These are phyloP conservation scores for Beauveria sp. DNA, from an alignment of 2,329 filamentous ascomycete species.

Conservation along the genomic window DNA sequence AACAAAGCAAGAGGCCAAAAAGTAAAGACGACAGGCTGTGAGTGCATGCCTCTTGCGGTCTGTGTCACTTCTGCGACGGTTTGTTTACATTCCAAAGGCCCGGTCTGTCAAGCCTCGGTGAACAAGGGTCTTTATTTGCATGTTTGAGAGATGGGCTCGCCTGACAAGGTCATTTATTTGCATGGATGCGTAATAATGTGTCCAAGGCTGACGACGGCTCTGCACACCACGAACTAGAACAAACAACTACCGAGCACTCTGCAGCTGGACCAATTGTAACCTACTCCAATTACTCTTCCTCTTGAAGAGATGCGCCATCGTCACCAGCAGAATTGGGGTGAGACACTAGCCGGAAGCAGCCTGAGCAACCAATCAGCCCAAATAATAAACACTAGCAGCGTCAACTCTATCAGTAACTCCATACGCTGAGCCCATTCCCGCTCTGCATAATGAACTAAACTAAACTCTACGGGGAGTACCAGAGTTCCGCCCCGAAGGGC, in stretches of 20 bases:
- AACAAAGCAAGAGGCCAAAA: background rate
- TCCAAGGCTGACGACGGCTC: background rate
- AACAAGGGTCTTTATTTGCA: background rate
- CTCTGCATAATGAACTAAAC: background rate
- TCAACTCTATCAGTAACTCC: background rate
- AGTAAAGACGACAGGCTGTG: background rate
- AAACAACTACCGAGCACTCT: too few species aligned
- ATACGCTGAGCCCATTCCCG: background rate
- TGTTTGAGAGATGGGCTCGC: background rate
- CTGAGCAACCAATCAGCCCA: background rate
- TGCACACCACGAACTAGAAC: background rate
- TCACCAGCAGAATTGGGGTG: background rate
- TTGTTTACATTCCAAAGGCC: background rate
- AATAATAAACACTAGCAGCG: background rate
- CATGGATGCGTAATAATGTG: background rate
- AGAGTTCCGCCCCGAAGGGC: constrained; percentile 6
- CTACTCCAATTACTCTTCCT: background rate
- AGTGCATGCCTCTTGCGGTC: background rate
- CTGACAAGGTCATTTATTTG: background rate
- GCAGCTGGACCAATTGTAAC: too few species aligned
- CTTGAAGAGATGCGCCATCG: background rate
- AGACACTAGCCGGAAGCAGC: constrained; percentile 7
- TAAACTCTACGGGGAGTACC: background rate
- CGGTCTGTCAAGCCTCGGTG: background rate
- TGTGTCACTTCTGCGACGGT: background rate